Conservation (phyloP, 2,329 filamentous ascomycete genomes). For the Achaetomium macrosporum region DNA sequence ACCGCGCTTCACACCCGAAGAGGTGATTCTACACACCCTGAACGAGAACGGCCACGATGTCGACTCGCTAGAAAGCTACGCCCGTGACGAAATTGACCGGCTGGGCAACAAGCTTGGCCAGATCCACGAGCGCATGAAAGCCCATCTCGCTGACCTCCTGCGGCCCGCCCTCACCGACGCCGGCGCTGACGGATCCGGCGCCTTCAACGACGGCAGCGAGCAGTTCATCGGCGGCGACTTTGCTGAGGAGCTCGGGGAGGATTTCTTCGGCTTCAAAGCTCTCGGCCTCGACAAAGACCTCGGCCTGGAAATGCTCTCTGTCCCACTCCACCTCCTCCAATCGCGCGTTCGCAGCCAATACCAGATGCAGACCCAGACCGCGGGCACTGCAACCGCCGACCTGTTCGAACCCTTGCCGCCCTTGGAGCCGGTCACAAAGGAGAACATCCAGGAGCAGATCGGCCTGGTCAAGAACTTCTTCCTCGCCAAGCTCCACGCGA, state of each 20-base stretch:
- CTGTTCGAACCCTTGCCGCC: constrained; percentile 63
- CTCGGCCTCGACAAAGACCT: constrained; percentile 89
- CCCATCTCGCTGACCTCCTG: constrained; percentile 85
- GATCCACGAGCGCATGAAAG: constrained; percentile 93
- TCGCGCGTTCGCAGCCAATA: constrained; percentile 82
- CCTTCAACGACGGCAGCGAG: constrained; percentile 94
- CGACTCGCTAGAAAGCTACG: constrained; percentile 75
- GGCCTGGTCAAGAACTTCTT: constrained; percentile 90
- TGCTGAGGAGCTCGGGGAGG: constrained; percentile 93
- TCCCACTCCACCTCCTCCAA: constrained; percentile 90
- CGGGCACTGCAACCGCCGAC: constrained; percentile 46
- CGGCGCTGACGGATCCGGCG: constrained; percentile 76
- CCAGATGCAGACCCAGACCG: constrained; percentile 65
- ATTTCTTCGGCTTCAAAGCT: constrained; percentile 98
- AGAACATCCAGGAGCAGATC: constrained; percentile 73
- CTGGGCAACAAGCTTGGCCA: constrained; percentile 70
- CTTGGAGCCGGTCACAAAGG: constrained; percentile 70
- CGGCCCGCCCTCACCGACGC: constrained; percentile 80
- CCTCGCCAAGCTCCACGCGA: constrained; percentile 78
- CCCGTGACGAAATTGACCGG: constrained; percentile 89
- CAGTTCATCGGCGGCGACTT: constrained; percentile 97
- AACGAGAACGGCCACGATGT: constrained; percentile 79
- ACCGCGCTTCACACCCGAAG: constrained; percentile 71
- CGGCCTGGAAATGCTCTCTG: constrained; percentile 78
- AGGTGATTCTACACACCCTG: constrained; percentile 80